A percentile compares a stretch with the other conserved stretches of the same genome.
phyloP scores from a whole-genome alignment of 129 eudicot species.

The Deinandra increscens region DNA sequence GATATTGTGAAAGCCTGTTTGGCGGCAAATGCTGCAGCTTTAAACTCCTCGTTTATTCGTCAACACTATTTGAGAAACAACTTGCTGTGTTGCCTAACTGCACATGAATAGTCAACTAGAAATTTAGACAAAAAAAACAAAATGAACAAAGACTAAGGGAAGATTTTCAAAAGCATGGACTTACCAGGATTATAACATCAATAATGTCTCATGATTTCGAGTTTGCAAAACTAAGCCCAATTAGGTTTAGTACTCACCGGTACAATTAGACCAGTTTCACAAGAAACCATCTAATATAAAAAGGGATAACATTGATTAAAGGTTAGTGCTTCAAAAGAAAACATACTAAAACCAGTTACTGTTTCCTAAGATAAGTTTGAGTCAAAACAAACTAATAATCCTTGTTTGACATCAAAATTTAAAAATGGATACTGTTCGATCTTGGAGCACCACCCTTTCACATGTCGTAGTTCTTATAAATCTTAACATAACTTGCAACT shows the following conservation, averaged over 20 bases:
- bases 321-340: no score
- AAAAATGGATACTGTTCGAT: no score
- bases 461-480: no score
- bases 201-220: slow-evolving; percentile 61
- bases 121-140: neutral
- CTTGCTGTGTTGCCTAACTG: slow-evolving; percentile 84
- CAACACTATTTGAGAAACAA: slow-evolving; percentile 83
- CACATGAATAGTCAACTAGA: slow-evolving; percentile 11
- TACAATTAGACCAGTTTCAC: slow-evolving; percentile 11
- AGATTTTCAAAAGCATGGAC: slow-evolving; percentile 14
- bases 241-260: slow-evolving; percentile 76
- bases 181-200: slow-evolving; percentile 87
- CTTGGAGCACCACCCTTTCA: no score
- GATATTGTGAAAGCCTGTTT: slow-evolving; percentile 89
- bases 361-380: no score
- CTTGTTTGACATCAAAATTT: neutral
- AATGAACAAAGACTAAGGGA: neutral
- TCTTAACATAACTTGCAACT: no score
- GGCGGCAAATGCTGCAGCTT: slow-evolving; percentile 95
- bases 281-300: no score
- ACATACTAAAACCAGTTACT: no score
- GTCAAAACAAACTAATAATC: no score
- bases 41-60: slow-evolving; percentile 82
- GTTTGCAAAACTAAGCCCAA: slow-evolving; percentile 81
- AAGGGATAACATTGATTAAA: no score